Conservation (phyloP, 2,329 filamentous ascomycete genomes). For the Sclerotinia sclerotiorum region DNA sequence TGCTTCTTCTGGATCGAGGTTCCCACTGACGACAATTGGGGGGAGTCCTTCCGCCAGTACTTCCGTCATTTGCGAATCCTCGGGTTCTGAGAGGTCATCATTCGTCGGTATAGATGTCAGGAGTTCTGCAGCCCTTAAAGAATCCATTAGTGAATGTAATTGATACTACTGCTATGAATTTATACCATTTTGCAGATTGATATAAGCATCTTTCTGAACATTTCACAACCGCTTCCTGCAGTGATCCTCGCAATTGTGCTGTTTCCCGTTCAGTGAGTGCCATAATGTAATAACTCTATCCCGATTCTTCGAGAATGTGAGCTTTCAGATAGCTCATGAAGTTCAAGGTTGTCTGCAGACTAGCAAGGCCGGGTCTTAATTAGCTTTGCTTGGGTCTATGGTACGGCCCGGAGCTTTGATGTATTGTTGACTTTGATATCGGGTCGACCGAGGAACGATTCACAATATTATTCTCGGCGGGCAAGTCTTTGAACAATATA, state of each 20-base stretch:
- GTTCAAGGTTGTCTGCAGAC: background rate
- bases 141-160: slow-evolving; percentile 27
- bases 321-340: slow-evolving; percentile 1
- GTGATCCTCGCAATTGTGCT: slow-evolving; percentile 56
- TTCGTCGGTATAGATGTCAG: slow-evolving; percentile 72
- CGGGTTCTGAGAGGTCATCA: slow-evolving; percentile 53
- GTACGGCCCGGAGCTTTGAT: slow-evolving; percentile 6
- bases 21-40: slow-evolving; percentile 54
- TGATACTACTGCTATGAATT: slow-evolving; percentile 2
- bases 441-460: slow-evolving; percentile 9
- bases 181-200: slow-evolving; percentile 91
- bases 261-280: slow-evolving; percentile 55
- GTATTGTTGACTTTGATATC: background rate
- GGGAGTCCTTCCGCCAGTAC: slow-evolving; percentile 49
- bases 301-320: background rate
- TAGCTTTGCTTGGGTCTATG: slow-evolving; percentile 5
- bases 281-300: slow-evolving; percentile 26
- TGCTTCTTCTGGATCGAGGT: slow-evolving; percentile 69
- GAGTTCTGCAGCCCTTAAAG: slow-evolving; percentile 83
- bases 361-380: background rate
- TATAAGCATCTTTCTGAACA: slow-evolving; percentile 95
- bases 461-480: background rate
- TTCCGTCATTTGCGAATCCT: slow-evolving; percentile 59
- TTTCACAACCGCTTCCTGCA: slow-evolving; percentile 83
- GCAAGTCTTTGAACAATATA: background rate